Base-by-base conservation (phyloP, 768 basidiomycete species). In the Russula emetica region DNA sequence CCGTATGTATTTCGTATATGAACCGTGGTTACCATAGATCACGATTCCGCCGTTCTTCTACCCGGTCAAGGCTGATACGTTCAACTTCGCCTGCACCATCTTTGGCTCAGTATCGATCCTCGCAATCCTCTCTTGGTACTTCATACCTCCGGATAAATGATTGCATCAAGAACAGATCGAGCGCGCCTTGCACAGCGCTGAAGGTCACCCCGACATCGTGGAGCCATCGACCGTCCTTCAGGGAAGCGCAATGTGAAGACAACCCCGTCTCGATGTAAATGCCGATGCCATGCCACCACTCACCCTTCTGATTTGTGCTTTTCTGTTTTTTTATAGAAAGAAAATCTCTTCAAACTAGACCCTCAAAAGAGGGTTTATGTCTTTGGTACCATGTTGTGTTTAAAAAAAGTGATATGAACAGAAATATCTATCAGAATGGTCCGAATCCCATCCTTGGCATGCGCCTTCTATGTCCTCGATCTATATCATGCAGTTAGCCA, bases 31-130 rank as follows among this genome's bases (percentile, higher is more conserved):
- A n/a, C n/a, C n/a, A 22, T 65, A 90, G 90, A 86, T 89, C 66
- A 84, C 88, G 78, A 78, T 91, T 58, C 93, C 93, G 28, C 94
- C 94, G 1, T 95, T 93, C 79, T 83, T 79, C 73, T 96, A 91
- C 78, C 94, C 94, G 0, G 87, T 92, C 32, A 84, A 78, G 11
- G 80, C 87, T 0, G 74, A 82, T 63, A 87, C 81, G 1, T 92
- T 95, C 79, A 96, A 96, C 74, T 95, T 92, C 70, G 85, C 90
- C 8, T 76, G 79, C 55, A 89, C 90, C 50, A 94, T 95, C 66
- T 88, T 94, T 68, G 90, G 83, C 11, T 77, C 81, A 20, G 85
- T 92, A 64, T 90, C 91, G 3, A 77, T 94, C 65, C 87, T 92
- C 67, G 94, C 86, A 5, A 64, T 92, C 62, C 63, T 86, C 40